These are phyloP conservation scores for Botrytis fabae DNA, from an alignment of 2,329 filamentous ascomycete genomes.

Conservation along the genomic window DNA sequence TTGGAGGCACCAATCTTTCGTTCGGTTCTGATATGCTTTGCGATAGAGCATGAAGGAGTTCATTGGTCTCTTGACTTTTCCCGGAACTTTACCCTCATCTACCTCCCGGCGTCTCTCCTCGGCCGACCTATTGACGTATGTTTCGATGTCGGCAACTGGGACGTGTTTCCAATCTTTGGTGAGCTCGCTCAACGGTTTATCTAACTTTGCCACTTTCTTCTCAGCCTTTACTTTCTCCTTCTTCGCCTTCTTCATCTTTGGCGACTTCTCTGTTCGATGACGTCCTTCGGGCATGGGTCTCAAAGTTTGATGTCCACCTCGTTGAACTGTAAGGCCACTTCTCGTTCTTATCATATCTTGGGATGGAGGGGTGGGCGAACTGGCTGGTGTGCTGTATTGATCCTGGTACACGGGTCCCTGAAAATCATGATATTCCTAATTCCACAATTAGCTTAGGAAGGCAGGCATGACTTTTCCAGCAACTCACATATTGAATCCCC, in stretches of 20 bases:
- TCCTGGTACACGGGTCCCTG: conserved; percentile 36
- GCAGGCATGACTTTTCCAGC: background rate
- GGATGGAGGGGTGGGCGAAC: conserved; percentile 50
- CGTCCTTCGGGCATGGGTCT: conserved; percentile 36
- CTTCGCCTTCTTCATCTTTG: conserved; percentile 42
- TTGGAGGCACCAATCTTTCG: conserved; percentile 76
- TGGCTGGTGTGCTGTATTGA: conserved; percentile 53
- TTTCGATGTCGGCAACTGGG: conserved; percentile 73
- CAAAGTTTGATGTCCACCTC: conserved; percentile 32
- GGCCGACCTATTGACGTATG: conserved; percentile 71
- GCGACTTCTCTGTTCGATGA: conserved; percentile 32
- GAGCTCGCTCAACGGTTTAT: conserved; percentile 68
- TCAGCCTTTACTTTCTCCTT: conserved; percentile 46
- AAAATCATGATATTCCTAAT: conserved; percentile 30
- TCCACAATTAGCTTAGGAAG: conserved; percentile 30
- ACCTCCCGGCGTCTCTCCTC: conserved; percentile 69
- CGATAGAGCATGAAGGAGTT: conserved; percentile 99
- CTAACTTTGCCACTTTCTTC: conserved; percentile 56
- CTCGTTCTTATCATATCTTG: conserved; percentile 37
- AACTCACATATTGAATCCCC: conserved; percentile 37
- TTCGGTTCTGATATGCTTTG: conserved; percentile 84
- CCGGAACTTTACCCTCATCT: conserved; percentile 63
- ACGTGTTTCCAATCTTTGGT: conserved; percentile 63
- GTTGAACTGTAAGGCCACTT: conserved; percentile 35
- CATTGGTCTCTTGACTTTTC: conserved; percentile 88